phyloP scores from a whole-genome alignment of 2,329 filamentous ascomycete species.

The Chlorencoelia australis region DNA sequence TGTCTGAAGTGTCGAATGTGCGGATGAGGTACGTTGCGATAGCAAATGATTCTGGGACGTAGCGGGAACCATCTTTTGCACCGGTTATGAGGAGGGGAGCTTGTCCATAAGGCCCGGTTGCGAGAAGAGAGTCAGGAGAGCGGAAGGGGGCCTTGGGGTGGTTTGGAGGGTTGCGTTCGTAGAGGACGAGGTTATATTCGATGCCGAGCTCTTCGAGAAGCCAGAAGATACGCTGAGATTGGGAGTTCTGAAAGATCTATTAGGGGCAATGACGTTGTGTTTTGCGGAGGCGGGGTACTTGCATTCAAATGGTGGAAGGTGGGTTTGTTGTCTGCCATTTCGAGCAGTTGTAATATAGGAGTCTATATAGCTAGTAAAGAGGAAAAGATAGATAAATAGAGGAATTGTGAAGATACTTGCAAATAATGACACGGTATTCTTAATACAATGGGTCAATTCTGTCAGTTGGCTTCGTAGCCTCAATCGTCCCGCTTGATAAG shows the following conservation, averaged over 20 bases:
- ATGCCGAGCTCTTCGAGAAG: conserved; percentile 60
- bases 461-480: no score
- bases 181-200: conserved; percentile 70
- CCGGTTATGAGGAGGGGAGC: conserved; percentile 55
- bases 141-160: conserved; percentile 31
- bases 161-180: conserved; percentile 45
- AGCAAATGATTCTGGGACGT: conserved; percentile 24
- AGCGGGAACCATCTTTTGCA: conserved; percentile 14
- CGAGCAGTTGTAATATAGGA: no score
- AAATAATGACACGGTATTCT: no score
- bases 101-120: conserved; percentile 75
- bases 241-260: conserved; percentile 41
- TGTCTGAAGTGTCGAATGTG: conserved; percentile 24
- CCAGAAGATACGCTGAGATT: conserved; percentile 58
- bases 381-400: no score
- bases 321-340: conserved; percentile 13
- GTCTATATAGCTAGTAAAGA: no score
- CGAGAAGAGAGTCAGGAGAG: conserved; percentile 58
- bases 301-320: conserved; percentile 24
- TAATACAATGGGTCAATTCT: no score
- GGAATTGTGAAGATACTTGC: no score
- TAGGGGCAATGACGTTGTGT: not conserved
- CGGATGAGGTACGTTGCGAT: conserved; percentile 27
- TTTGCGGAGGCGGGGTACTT: conserved; percentile 2
- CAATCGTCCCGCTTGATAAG: no score